phyloP scores from a whole-genome alignment of 305 asterid species.

The Fraxinus velutina region DNA sequence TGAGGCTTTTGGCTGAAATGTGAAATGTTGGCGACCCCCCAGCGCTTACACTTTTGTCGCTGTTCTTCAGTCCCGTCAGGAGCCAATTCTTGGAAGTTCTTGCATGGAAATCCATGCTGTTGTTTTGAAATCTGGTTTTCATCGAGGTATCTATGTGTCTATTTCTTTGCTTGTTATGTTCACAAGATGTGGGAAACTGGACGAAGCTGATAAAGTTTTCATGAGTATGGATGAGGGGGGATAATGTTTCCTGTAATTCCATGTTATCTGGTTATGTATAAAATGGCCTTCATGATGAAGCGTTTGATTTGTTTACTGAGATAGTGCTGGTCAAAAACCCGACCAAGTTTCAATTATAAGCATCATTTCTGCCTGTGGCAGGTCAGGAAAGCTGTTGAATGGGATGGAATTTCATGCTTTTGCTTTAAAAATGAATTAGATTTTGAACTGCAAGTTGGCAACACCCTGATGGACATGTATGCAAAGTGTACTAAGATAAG shows the following conservation, averaged over 20 bases:
- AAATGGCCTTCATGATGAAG: slow-evolving; percentile 47
- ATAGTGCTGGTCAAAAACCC: slow-evolving; percentile 41
- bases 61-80: slow-evolving; percentile 68
- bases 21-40: slow-evolving; percentile 35
- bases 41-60: slow-evolving; percentile 73
- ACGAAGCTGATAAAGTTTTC: slow-evolving; percentile 58
- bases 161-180: slow-evolving; percentile 77
- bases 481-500: slow-evolving; percentile 69
- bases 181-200: slow-evolving; percentile 43
- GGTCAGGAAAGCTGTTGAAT: slow-evolving; percentile 44
- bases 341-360: slow-evolving; percentile 58
- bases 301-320: slow-evolving; percentile 43
- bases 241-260: slow-evolving; percentile 71
- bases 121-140: slow-evolving; percentile 41
- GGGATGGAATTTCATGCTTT: slow-evolving; percentile 76
- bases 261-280: slow-evolving; percentile 70
- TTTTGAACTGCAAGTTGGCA: slow-evolving; percentile 56
- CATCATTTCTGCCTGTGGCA: slow-evolving; percentile 65
- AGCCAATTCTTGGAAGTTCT: slow-evolving; percentile 34
- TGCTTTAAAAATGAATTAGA: slow-evolving; percentile 58
- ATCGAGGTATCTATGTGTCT: slow-evolving; percentile 44
- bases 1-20: slow-evolving; percentile 55
- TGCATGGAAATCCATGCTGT: slow-evolving; percentile 55
- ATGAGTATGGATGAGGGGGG: slow-evolving; percentile 39
- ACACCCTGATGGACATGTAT: slow-evolving; percentile 76